Conservation (phyloP, 1,139 yeast species). For the Yamadazyma blattariae region DNA sequence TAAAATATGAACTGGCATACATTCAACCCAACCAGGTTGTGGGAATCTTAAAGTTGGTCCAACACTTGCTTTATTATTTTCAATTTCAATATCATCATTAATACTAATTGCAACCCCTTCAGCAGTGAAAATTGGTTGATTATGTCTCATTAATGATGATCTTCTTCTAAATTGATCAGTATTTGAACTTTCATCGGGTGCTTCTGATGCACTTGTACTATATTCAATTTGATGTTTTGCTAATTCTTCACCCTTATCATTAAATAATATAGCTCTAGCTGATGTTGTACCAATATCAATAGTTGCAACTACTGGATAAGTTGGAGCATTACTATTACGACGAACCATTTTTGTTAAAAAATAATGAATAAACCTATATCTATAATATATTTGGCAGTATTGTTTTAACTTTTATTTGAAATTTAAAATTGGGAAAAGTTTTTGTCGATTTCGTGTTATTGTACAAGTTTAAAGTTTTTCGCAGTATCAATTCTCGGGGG, state of each 20-base stretch:
- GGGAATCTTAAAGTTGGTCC: slow-evolving; percentile 75
- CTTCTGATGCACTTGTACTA: slow-evolving; percentile 66
- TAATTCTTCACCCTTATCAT: slow-evolving; percentile 68
- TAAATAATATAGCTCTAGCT: slow-evolving; percentile 84
- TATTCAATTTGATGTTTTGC: slow-evolving; percentile 90
- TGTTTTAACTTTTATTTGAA: too few species aligned
- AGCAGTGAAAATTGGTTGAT: slow-evolving; percentile 62
- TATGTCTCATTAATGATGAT: slow-evolving; percentile 47
- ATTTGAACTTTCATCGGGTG: slow-evolving; percentile 42
- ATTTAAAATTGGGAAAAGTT: too few species aligned
- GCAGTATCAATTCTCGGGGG: too few species aligned
- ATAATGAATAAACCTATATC: too few species aligned
- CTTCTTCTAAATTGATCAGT: slow-evolving; percentile 53
- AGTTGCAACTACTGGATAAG: slow-evolving; percentile 59
- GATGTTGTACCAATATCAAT: slow-evolving; percentile 95
- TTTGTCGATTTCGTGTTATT: too few species aligned
- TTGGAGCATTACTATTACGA: slow-evolving; percentile 40
- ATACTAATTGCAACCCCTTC: slow-evolving; percentile 70
- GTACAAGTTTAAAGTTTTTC: too few species aligned
- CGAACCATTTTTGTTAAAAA: slow-evolving; percentile 28
- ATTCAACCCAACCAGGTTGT: slow-evolving; percentile 91
- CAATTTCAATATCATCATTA: slow-evolving; percentile 59
- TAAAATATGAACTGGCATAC: slow-evolving; percentile 83
- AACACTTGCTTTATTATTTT: slow-evolving; percentile 50
- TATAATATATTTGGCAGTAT: too few species aligned